Conservation (phyloP, 2,329 filamentous ascomycete genomes). For the Gaeumannomyces tritici region DNA sequence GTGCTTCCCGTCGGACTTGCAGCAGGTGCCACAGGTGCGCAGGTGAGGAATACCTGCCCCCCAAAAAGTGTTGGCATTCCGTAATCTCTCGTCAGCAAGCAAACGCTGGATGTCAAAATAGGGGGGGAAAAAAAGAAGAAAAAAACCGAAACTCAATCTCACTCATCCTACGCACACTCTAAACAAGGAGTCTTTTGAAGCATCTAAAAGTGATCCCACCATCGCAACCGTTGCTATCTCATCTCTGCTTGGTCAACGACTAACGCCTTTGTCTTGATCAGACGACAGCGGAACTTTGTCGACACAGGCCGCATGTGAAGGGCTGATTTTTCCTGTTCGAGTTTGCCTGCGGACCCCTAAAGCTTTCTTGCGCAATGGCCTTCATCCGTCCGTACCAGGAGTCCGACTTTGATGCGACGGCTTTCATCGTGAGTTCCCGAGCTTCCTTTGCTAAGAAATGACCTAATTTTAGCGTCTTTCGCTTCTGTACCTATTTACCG, state of each 20-base stretch:
- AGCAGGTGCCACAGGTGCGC: not conserved
- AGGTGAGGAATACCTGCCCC: not conserved
- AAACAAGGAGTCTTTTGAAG: not conserved
- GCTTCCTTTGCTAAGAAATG: too few relatives aligned
- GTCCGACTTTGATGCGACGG: slow-evolving; percentile 28
- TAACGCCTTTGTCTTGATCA: not conserved
- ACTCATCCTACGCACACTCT: too few relatives aligned
- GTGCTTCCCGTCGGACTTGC: not conserved
- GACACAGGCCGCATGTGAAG: not conserved
- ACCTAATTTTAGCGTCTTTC: too few relatives aligned
- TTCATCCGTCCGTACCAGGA: slow-evolving; percentile 31
- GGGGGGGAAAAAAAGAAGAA: too few relatives aligned
- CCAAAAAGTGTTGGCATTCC: too few relatives aligned
- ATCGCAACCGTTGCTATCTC: not conserved
- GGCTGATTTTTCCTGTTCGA: too few relatives aligned
- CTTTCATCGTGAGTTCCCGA: slow-evolving; percentile 26
- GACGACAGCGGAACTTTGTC: not conserved
- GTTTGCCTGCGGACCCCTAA: not conserved
- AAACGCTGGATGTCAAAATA: too few relatives aligned
- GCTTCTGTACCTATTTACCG: too few relatives aligned
- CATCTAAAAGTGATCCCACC: not conserved
- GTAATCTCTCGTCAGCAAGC: too few relatives aligned
- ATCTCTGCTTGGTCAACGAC: too few relatives aligned
- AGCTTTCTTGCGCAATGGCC: slow-evolving; percentile 22
- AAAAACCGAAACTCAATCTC: too few relatives aligned